Percentiles rank a stretch among this genome's conserved stretches.
Conservation (phyloP, 2,329 filamentous ascomycete genomes). For the Mycosphaerella sp. region DNA sequence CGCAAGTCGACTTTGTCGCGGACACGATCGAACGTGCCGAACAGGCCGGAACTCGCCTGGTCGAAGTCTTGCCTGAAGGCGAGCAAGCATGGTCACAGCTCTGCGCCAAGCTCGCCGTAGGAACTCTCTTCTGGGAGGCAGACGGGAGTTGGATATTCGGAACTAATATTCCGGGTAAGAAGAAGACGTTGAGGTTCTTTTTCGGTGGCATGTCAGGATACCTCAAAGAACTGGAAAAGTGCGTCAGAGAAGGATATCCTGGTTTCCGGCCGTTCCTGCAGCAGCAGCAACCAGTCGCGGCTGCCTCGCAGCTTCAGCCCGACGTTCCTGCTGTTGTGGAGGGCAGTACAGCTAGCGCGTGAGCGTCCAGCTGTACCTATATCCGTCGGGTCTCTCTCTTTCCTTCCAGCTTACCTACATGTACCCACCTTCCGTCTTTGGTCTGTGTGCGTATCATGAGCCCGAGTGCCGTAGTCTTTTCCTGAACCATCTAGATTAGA, state of each 20-base stretch:
- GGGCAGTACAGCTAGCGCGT: too few species aligned
- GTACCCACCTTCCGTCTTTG: too few species aligned
- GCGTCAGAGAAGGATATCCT: constrained; percentile 14
- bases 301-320: background rate
- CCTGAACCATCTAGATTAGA: too few species aligned
- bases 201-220: constrained; percentile 26
- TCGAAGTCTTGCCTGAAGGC: constrained; percentile 28
- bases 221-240: constrained; percentile 18
- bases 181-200: constrained; percentile 21
- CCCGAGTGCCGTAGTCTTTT: too few species aligned
- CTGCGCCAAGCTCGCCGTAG: constrained; percentile 25
- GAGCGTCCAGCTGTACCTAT: too few species aligned
- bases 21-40: constrained; percentile 22
- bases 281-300: background rate
- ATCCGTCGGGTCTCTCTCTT: too few species aligned
- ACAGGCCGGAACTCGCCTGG: constrained; percentile 15
- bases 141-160: constrained; percentile 32
- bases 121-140: constrained; percentile 26
- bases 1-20: constrained; percentile 30
- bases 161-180: constrained; percentile 22
- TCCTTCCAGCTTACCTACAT: too few species aligned
- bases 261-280: constrained; percentile 21
- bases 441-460: too few species aligned
- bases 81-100: constrained; percentile 25
- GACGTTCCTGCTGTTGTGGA: too few species aligned